A percentile compares a stretch with the other conserved stretches of the same genome.
phyloP scores from a whole-genome alignment of 306 rosid species.

The Fagus sylvatica region DNA sequence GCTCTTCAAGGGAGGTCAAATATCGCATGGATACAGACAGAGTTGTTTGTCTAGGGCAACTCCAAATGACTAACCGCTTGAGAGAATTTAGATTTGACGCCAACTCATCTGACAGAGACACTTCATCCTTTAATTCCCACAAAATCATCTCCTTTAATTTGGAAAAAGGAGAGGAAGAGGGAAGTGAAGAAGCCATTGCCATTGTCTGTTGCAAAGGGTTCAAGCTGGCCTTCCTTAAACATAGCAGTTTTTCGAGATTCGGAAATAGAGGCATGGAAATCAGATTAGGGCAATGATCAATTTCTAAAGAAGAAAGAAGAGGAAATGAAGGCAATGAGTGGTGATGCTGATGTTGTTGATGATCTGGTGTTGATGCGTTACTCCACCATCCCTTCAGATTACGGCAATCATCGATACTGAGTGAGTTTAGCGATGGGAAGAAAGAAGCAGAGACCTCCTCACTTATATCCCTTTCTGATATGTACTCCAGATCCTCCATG shows the following conservation, averaged over 20 bases:
- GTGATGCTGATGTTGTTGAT: background rate
- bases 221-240: background rate
- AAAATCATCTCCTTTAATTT: background rate
- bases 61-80: background rate
- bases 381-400: conserved; percentile 30
- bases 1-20: too few relatives aligned
- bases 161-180: background rate
- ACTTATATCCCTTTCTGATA: background rate
- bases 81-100: background rate
- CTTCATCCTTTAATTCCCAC: background rate
- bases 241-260: background rate
- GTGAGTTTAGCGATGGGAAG: background rate
- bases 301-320: background rate
- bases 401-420: fast-evolving
- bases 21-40: too few relatives aligned
- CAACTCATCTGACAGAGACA: background rate
- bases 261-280: background rate
- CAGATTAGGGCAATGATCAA: background rate
- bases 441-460: background rate
- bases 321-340: background rate
- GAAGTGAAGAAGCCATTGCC: too few relatives aligned
- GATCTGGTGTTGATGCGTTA: background rate
- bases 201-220: background rate
- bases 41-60: too few relatives aligned
- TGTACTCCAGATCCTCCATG: background rate